Base-by-base conservation (phyloP, 1,284 basidiomycete species). In the Fistulina hepatica region DNA sequence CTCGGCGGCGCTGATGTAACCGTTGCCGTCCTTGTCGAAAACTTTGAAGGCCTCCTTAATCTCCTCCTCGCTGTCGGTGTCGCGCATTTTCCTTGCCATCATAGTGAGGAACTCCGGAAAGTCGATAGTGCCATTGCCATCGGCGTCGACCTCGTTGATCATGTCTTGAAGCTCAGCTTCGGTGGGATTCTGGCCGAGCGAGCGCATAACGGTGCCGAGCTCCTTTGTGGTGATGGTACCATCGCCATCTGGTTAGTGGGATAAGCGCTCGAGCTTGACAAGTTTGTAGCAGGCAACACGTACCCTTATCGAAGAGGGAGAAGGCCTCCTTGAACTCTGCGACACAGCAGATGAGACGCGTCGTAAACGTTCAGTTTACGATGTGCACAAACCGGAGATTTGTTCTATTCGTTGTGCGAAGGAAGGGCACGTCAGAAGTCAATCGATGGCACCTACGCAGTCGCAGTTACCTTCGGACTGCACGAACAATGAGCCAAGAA, bases 131-230 rank as follows among this genome's bases (percentile, higher is more conserved):
- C 91, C 92, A 53, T 81, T 80, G 30, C 76, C 70, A 55, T 81
- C 78, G 13, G 68, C 73, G 53, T 85, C 82, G 44, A 90, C 86
- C 63, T 92, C 86, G 66, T 88, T 90, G 71, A 93, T 92, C 89
- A 95, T 95, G 67, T 94, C 91, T 59, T 90, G 82, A 34, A 97
- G 73, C 65, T 97, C 92, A 4, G 85, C 85, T 58, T 97, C 90
- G 39, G 91, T 94, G 2, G 92, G 92, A 65, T 94, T 97, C 66
- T 95, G 92, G 15, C 93, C 93, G 13, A 97, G 72, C 32, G 90
- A 93, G 44, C 92, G 82, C 93, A 97, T 97, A 52, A 97, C 92
- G 38, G 88, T 93, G 44, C 92, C 92, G 51, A 97, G 83, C 67
- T 97, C 92, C 56, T 81, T 81, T 49, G 86, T 88, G 42, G 91